Evolutionary conservation across 805 yeast genomes (phyloP), one percentile per base, ranked within the genome.

Genomic region (Saccharomycopsis microspora): DNA sequence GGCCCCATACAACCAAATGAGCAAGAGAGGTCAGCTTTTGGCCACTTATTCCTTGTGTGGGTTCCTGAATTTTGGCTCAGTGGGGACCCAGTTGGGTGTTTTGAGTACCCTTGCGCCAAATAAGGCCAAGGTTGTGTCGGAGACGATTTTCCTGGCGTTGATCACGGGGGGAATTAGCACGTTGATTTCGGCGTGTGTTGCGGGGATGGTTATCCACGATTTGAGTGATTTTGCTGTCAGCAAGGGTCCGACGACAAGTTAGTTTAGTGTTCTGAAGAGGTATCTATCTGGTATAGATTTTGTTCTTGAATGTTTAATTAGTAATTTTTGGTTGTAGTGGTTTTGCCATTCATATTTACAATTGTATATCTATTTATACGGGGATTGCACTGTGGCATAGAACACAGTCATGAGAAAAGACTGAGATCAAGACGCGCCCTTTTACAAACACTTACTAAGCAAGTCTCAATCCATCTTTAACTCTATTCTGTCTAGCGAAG

Each of bases 11-110:
- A 66, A 64, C 36, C 57, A 60, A 41, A 60, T 78, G 69, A 66
- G 75, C 36, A 61, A 66, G 45, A 71, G 82, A 61, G 75, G 76
- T 37, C 67, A 66, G 35, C 63, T 78, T 57, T 64, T 78, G 56
- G 80, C 81, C 35, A 77, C 82, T 19, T 78, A 76, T 54, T 77
- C 79, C 19, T 68, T 75, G 39, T 77, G 82, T 66, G 82, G 83
- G 1, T 78, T 78, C 60, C 74, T 81, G 35, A 78, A 78, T 61
- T 64, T 78, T 42, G 83, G 82, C 32, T 73, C 80, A 4, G 66
- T 78, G 54, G 83, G 81, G 56, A 76, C 76, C 50, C 76, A 76
- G 50, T 61, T 78, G 50, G 82, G 82, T 57, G 82, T 78, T 39
- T 68, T 78, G 56, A 71, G 75, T 51, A 69, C 78, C 44, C 62